phyloP scores from a whole-genome alignment of 805 yeast genomes.

The Allodekkera sacchari region DNA sequence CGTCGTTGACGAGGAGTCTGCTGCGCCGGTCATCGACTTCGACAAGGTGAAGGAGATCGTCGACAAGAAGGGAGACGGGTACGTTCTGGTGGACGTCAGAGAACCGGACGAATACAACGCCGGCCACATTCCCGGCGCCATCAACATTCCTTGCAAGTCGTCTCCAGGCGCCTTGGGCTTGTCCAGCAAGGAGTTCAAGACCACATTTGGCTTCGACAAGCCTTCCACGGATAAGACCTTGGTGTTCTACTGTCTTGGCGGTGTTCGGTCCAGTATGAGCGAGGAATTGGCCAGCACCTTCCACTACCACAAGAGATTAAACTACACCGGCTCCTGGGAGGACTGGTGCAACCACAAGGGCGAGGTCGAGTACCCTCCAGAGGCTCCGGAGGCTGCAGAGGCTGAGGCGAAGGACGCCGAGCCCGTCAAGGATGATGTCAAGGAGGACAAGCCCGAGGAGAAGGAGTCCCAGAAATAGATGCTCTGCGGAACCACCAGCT shows the following conservation, averaged over 20 bases:
- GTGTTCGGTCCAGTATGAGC: slow-evolving; percentile 84
- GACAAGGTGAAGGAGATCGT: slow-evolving; percentile 33
- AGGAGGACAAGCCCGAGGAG: slow-evolving; percentile 1
- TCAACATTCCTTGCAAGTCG: slow-evolving; percentile 83
- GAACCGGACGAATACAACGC: slow-evolving; percentile 71
- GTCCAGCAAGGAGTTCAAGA: slow-evolving; percentile 68
- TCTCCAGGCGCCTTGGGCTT: slow-evolving; percentile 89
- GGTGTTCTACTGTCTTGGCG: slow-evolving; percentile 87
- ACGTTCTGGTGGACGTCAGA: slow-evolving; percentile 78
- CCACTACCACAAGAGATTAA: slow-evolving; percentile 79
- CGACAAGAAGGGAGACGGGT: slow-evolving; percentile 33
- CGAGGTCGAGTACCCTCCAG: slow-evolving; percentile 14
- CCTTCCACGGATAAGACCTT: slow-evolving; percentile 66
- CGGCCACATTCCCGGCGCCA: slow-evolving; percentile 77
- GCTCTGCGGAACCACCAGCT: not conserved
- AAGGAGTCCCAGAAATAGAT: not conserved
- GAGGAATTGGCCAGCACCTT: slow-evolving; percentile 86
- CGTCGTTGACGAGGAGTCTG: slow-evolving; percentile 22
- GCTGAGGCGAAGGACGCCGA: slow-evolving; percentile 1
- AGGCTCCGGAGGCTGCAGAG: slow-evolving; percentile 7
- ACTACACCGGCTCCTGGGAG: slow-evolving; percentile 78
- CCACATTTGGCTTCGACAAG: slow-evolving; percentile 72
- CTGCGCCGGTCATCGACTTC: slow-evolving; percentile 24
- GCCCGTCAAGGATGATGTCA: slow-evolving; percentile 4
- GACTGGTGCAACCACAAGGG: slow-evolving; percentile 63